Evolutionary conservation across 1,284 basidiomycete genomes (phyloP), one percentile per base, ranked within the genome.

Genomic region (Cryptococcus floricola): DNA sequence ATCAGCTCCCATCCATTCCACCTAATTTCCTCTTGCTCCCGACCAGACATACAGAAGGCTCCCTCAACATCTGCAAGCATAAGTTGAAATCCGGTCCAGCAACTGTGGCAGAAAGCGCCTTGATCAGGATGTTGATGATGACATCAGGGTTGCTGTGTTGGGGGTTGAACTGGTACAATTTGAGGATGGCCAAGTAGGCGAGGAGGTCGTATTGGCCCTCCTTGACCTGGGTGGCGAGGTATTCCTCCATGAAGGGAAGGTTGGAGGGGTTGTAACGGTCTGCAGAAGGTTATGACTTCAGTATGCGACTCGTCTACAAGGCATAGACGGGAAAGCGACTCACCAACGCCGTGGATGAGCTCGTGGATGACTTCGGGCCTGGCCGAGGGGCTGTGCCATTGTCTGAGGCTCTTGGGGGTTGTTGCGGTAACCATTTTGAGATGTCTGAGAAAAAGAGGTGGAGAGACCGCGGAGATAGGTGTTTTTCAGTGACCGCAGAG

Each of bases 221-320:
- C 67, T 89, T 83, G 65, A 92, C 89, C 78, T 98, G 93, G 72
- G 90, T 85, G 71, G 87, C 89, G 57, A 98, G 85, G 79, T 97
- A 97, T 72, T 96, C 94, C 79, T 96, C 91, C 58, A 98, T 85
- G 62, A 93, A 89, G 43, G 85, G 82, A 58, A 95, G 85, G 77
- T 96, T 97, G 57, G 88, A 88, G 41, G 93, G 93, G 78, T 97
- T 97, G 79, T 97, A 97, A 60, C 93, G 86, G 81, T 97, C 92
- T 93, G 59, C 6, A 9, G 25, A 44, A 12, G 37, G 31, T 18
- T 5, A 13, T 38, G n/a, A 4, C 5, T 3, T 13, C 4, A 50
- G 34, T 9, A 49, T 14, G 12, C 16, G 14, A 16, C n/a, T 19
- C 39, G 31, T 39, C 48, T 37, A 19, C 48, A 18, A 25, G n/a